phyloP scores from a whole-genome alignment of 805 yeast species.

The Candida dendrica region DNA sequence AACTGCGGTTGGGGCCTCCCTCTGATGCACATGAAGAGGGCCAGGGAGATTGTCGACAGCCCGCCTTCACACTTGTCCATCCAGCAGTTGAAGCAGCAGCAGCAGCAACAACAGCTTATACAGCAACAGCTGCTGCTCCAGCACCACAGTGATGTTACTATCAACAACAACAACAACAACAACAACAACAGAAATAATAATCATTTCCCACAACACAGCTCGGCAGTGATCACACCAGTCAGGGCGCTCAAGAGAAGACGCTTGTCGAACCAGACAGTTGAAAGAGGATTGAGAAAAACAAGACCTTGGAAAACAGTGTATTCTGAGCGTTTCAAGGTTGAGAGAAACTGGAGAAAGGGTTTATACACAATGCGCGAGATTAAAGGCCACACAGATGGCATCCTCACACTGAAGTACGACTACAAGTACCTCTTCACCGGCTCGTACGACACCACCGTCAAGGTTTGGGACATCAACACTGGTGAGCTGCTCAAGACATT shows the following conservation, averaged over 20 bases:
- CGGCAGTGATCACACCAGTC: background rate
- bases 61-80: background rate
- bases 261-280: constrained; percentile 16
- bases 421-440: constrained; percentile 82
- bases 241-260: constrained; percentile 17
- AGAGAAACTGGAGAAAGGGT: constrained; percentile 92
- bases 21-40: constrained; percentile 78
- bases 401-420: constrained; percentile 80
- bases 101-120: constrained; percentile 16
- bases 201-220: constrained; percentile 2
- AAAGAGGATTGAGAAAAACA: constrained; percentile 29
- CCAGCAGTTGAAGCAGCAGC: background rate
- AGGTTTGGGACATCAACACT: constrained; percentile 86
- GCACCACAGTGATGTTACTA: constrained; percentile 16
- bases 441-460: constrained; percentile 82
- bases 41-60: constrained; percentile 36
- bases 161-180: background rate
- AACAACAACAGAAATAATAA: constrained; percentile 1
- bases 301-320: constrained; percentile 96
- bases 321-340: constrained; percentile 84
- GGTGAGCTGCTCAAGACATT: constrained; percentile 74
- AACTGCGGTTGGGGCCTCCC: constrained; percentile 99
- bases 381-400: constrained; percentile 80
- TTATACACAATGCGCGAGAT: constrained; percentile 55
- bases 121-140: constrained; percentile 17